Conservation (phyloP, 768 basidiomycete species). For the Pleurotus tuoliensis region DNA sequence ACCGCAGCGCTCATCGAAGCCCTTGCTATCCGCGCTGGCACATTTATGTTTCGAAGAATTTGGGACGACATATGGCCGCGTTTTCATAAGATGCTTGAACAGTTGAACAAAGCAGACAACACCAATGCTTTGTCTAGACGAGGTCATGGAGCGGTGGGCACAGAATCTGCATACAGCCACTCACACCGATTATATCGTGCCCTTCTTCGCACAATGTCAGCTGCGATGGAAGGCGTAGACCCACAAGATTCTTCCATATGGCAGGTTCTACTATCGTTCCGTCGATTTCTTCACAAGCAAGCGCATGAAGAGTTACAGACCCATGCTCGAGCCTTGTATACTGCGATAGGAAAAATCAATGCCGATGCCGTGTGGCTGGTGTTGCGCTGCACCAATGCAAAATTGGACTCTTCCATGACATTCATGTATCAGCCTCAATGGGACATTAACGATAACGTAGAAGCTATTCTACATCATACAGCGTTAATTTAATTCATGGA, state of each 20-base stretch:
- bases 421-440: constrained; percentile 58
- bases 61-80: constrained; percentile 95
- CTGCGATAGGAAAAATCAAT: constrained; percentile 55
- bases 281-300: constrained; percentile 67
- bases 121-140: constrained; percentile 64
- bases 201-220: constrained; percentile 68
- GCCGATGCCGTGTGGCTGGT: constrained; percentile 84
- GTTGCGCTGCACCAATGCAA: constrained; percentile 50
- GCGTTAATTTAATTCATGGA: not conserved
- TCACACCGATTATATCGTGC: constrained; percentile 81
- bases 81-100: constrained; percentile 57
- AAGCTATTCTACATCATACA: constrained; percentile 25
- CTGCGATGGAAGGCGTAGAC: constrained; percentile 62
- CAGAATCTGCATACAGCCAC: constrained; percentile 72
- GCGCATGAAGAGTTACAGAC: constrained; percentile 74
- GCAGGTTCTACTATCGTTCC: constrained; percentile 74
- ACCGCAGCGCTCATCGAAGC: constrained; percentile 72
- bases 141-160: constrained; percentile 45
- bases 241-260: constrained; percentile 70
- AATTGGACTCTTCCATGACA: constrained; percentile 33
- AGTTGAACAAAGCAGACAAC: constrained; percentile 60
- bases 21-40: constrained; percentile 67
- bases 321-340: constrained; percentile 63
- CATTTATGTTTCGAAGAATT: constrained; percentile 80
- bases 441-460: constrained; percentile 51